These are phyloP conservation scores for Colletotrichum sp. DNA, from an alignment of 2,329 filamentous ascomycete genomes.

Conservation along the genomic window DNA sequence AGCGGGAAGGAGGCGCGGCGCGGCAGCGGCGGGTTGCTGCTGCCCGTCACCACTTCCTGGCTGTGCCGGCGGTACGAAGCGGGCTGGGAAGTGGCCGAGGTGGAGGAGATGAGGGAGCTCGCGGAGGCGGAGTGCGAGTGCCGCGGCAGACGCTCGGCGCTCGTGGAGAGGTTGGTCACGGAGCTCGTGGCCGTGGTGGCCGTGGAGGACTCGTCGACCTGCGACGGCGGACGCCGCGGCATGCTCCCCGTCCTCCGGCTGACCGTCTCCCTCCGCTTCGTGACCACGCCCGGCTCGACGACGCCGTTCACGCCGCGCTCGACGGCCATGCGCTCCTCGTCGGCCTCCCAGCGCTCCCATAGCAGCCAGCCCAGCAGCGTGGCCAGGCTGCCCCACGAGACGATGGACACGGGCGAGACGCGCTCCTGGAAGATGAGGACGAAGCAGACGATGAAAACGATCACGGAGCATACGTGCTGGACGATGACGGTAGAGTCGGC, in stretches of 20 bases:
- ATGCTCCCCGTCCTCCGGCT: slow-evolving; percentile 41
- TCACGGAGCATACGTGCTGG: slow-evolving; percentile 93
- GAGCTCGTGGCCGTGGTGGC: slow-evolving; percentile 7
- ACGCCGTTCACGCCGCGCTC: slow-evolving; percentile 37
- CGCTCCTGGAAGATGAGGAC: slow-evolving; percentile 86
- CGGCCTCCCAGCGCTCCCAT: slow-evolving; percentile 89
- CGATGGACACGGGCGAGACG: slow-evolving; percentile 88
- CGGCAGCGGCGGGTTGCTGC: not conserved
- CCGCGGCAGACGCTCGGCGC: slow-evolving; percentile 31
- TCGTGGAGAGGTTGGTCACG: not conserved
- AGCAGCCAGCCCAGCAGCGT: slow-evolving; percentile 89
- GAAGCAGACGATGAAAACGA: slow-evolving; percentile 94
- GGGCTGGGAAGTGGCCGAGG: slow-evolving; percentile 33
- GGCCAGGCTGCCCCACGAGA: slow-evolving; percentile 81
- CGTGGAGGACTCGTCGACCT: slow-evolving; percentile 1
- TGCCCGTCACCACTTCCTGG: not conserved
- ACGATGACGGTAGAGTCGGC: slow-evolving; percentile 96
- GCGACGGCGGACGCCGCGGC: slow-evolving; percentile 31
- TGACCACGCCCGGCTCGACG: slow-evolving; percentile 28
- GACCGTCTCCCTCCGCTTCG: slow-evolving; percentile 36
- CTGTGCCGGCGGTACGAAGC: slow-evolving; percentile 19
- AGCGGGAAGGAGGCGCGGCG: slow-evolving; percentile 6
- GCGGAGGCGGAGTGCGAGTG: slow-evolving; percentile 60
- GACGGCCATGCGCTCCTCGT: slow-evolving; percentile 46
- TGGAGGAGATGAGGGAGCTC: slow-evolving; percentile 57